phyloP scores from a whole-genome alignment of 768 basidiomycete species.

The Boletus reticuloceps region DNA sequence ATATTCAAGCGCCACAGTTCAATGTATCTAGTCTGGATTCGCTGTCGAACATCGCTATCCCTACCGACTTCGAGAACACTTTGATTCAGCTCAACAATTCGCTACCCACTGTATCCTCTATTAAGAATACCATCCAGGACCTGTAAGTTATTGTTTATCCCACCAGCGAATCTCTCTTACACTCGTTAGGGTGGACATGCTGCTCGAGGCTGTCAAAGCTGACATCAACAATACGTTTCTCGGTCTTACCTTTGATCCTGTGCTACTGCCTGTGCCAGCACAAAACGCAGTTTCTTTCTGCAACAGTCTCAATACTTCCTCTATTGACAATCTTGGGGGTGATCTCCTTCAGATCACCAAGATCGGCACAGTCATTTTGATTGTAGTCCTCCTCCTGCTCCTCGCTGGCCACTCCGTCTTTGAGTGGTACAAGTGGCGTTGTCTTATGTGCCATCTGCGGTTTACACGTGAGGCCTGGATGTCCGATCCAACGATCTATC shows the following conservation, averaged over 20 bases:
- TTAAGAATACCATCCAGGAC: conserved; percentile 64
- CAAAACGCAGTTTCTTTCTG: conserved; percentile 75
- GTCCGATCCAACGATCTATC: conserved; percentile 63
- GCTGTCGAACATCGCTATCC: conserved; percentile 78
- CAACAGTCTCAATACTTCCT: conserved; percentile 69
- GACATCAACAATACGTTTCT: conserved; percentile 88
- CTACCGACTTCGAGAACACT: conserved; percentile 68
- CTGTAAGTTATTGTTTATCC: conserved; percentile 50
- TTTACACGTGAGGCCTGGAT: conserved; percentile 75
- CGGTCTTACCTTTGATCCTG: conserved; percentile 66
- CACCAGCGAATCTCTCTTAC: background rate
- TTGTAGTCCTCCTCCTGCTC: conserved; percentile 68
- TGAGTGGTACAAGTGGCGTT: conserved; percentile 89
- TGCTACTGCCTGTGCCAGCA: conserved; percentile 73
- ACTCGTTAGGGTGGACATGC: conserved; percentile 63
- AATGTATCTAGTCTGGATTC: conserved; percentile 68
- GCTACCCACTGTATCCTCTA: conserved; percentile 71
- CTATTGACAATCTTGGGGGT: conserved; percentile 80
- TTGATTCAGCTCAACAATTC: conserved; percentile 77
- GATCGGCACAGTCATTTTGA: conserved; percentile 74
- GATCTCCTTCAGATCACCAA: conserved; percentile 79
- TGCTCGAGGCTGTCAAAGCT: conserved; percentile 83
- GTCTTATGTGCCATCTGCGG: conserved; percentile 61
- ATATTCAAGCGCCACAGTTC: conserved; percentile 70
- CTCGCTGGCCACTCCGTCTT: conserved; percentile 70